Conservation (phyloP, 2,329 filamentous ascomycete species). For the Harringtonia lauricola region DNA sequence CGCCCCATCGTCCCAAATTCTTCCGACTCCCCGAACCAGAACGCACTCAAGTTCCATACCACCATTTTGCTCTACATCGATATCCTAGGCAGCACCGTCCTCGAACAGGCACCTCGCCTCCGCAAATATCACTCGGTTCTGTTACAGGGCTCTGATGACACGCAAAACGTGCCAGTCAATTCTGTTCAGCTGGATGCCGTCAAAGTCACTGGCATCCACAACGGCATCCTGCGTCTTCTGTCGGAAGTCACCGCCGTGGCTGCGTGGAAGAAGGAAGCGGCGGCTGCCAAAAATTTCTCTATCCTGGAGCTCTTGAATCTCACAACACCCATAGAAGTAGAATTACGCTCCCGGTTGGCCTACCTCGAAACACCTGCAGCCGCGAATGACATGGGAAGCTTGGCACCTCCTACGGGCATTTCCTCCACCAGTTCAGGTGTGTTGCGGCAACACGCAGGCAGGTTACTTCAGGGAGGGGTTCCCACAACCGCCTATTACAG, state of each 20-base stretch:
- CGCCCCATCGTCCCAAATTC: no score
- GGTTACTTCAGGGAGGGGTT: no score
- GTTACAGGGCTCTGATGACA: no score
- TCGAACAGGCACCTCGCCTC: constrained; percentile 22
- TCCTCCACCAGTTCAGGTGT: no score
- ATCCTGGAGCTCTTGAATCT: constrained; percentile 32
- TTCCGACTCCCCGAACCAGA: constrained; percentile 22
- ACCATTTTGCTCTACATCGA: constrained; percentile 25
- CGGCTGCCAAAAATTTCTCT: constrained; percentile 30
- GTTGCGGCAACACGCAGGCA: no score
- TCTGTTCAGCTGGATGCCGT: constrained; percentile 35
- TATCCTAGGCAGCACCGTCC: constrained; percentile 22
- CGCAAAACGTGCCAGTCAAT: no score
- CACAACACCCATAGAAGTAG: constrained; percentile 27
- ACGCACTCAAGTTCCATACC: constrained; percentile 21
- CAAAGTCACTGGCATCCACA: constrained; percentile 42
- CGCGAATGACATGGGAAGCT: neutral
- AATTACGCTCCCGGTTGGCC: constrained; percentile 21
- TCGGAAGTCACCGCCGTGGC: constrained; percentile 41
- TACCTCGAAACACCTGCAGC: constrained; percentile 13
- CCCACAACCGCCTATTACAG: no score
- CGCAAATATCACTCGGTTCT: constrained; percentile 18
- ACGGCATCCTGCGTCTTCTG: constrained; percentile 45
- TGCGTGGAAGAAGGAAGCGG: constrained; percentile 41
- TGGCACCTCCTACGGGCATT: no score